phyloP scores from a whole-genome alignment of 2,329 filamentous ascomycete species.

The Arthrobotrys entomopaga region DNA sequence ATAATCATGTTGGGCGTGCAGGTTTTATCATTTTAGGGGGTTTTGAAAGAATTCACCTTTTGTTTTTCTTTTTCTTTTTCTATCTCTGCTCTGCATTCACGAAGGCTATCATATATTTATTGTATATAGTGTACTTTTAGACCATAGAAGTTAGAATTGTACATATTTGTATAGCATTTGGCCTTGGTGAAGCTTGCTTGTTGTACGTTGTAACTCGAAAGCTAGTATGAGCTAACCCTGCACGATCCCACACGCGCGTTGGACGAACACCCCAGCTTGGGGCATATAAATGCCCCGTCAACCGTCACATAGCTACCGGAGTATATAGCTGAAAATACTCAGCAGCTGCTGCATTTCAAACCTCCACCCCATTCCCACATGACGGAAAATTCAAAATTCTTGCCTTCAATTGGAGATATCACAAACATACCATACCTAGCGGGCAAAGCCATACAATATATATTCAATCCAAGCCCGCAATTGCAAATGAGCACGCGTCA shows the following conservation, averaged over 20 bases:
- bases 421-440: background rate
- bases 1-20: constrained; percentile 19
- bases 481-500: constrained; percentile 54
- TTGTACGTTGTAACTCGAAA: background rate
- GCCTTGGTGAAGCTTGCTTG: background rate
- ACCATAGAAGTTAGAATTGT: constrained; percentile 18
- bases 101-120: constrained; percentile 1
- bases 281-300: constrained; percentile 4
- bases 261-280: constrained; percentile 13
- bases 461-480: background rate
- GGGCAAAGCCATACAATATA: background rate
- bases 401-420: too few relatives aligned
- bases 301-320: background rate
- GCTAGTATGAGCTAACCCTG: background rate
- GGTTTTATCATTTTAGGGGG: constrained; percentile 7
- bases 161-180: constrained; percentile 2
- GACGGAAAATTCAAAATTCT: too few relatives aligned
- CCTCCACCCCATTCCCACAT: too few relatives aligned
- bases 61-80: background rate
- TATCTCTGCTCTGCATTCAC: constrained; percentile 31
- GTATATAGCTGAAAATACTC: too few relatives aligned
- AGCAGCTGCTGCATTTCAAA: too few relatives aligned
- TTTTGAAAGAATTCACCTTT: constrained; percentile 1
- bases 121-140: constrained; percentile 28
- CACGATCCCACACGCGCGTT: background rate